Conservation (phyloP, 257 asterid genomes). For the Eustoma russellianum region DNA sequence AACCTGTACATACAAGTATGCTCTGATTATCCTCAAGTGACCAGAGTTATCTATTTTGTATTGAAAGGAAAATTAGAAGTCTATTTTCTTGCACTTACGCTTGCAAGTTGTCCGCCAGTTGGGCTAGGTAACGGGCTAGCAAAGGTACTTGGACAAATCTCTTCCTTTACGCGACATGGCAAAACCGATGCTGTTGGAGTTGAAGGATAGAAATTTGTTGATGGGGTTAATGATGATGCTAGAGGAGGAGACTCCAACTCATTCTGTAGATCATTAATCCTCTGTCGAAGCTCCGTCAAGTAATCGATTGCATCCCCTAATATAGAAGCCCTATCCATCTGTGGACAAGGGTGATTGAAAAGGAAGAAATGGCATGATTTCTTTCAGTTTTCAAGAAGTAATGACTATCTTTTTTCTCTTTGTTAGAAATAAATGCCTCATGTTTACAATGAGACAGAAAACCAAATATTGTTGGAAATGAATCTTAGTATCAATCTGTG, state of each 20-base stretch:
- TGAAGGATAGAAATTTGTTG: slow-evolving; percentile 58
- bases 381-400: too few species aligned
- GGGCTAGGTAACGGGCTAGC: slow-evolving; percentile 72
- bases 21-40: too few species aligned
- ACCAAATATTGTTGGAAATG: too few species aligned
- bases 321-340: slow-evolving; percentile 96
- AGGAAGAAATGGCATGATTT: too few species aligned
- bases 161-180: slow-evolving; percentile 62
- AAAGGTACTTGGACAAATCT: slow-evolving; percentile 57
- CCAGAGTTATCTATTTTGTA: too few species aligned
- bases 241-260: slow-evolving; percentile 61
- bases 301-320: slow-evolving; percentile 90
- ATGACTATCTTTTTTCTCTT: too few species aligned
- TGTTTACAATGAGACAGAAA: too few species aligned
- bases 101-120: slow-evolving; percentile 63
- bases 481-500: too few species aligned
- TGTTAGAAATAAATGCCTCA: too few species aligned
- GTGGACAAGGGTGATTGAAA: neutral
- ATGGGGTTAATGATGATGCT: slow-evolving; percentile 46
- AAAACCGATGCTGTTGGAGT: slow-evolving; percentile 56
- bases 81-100: slow-evolving; percentile 26
- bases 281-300: slow-evolving; percentile 70
- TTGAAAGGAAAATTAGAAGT: neutral
- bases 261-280: slow-evolving; percentile 70
- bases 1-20: slow-evolving; percentile 28